phyloP scores from a whole-genome alignment of 768 basidiomycete species.

The Phylloporus sp. region DNA sequence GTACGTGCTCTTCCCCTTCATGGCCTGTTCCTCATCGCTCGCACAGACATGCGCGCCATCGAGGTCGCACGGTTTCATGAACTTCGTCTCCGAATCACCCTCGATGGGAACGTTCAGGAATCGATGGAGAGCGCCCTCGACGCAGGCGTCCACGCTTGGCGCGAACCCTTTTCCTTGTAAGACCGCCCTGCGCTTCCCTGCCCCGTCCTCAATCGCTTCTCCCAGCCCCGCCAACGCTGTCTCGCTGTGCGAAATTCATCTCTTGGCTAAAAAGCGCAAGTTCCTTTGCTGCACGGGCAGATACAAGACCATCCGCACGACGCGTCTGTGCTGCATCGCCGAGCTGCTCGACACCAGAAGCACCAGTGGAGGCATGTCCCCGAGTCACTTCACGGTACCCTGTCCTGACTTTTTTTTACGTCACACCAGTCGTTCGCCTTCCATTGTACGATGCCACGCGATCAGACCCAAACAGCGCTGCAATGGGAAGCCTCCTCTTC shows the following conservation, averaged over 20 bases:
- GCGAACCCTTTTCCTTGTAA: conserved; percentile 28
- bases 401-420: conserved; percentile 29
- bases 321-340: conserved; percentile 22
- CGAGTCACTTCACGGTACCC: too few species aligned
- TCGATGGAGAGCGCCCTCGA: conserved; percentile 26
- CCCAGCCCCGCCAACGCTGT: conserved; percentile 15
- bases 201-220: conserved; percentile 8
- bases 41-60: conserved; percentile 20
- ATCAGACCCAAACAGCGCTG: conserved; percentile 25
- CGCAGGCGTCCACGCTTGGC: conserved; percentile 25
- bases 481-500: conserved; percentile 26
- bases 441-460: conserved; percentile 31
- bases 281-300: conserved; percentile 26
- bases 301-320: conserved; percentile 27
- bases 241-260: conserved; percentile 27
- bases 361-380: conserved; percentile 24
- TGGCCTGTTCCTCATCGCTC: too few species aligned
- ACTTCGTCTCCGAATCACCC: conserved; percentile 23
- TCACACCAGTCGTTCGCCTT: conserved; percentile 26
- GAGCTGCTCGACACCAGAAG: conserved; percentile 26
- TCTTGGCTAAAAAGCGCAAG: conserved; percentile 25
- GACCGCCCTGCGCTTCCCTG: background rate
- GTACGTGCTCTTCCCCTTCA: conserved; percentile 16
- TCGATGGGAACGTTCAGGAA: conserved; percentile 27
- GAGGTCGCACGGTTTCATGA: conserved; percentile 22